phyloP scores from a whole-genome alignment of 176 grass and related monocot genomes.

The Puccinellia tenuiflora region DNA sequence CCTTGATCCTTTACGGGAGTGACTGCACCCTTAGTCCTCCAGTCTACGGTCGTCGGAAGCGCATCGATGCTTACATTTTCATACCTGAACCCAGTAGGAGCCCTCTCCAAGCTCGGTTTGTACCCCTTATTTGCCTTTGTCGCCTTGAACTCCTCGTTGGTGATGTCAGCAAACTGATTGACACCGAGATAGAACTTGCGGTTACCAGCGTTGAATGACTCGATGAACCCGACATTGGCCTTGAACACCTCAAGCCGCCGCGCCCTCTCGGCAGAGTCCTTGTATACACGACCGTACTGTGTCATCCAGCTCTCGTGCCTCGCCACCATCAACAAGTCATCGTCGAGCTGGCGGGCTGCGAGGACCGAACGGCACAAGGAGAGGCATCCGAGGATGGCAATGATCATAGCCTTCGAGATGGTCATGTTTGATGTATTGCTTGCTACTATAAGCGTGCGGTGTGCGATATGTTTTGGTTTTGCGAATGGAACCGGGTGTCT shows the following conservation, averaged over 20 bases:
- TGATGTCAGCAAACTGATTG: neutral
- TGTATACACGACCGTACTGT: neutral
- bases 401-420: neutral
- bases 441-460: neutral
- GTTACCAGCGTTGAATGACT: neutral
- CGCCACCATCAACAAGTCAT: neutral
- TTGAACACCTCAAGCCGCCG: neutral
- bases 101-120: neutral
- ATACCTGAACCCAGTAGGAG: neutral
- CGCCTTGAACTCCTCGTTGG: neutral
- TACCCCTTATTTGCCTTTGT: neutral
- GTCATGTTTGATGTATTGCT: neutral
- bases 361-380: neutral
- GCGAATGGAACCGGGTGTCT: neutral
- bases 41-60: too few species aligned
- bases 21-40: neutral
- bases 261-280: neutral
- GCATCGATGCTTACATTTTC: neutral
- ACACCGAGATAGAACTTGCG: neutral
- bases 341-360: neutral
- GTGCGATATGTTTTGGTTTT: neutral
- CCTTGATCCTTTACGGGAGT: neutral
- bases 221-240: neutral
- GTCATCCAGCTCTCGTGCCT: neutral
- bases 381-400: neutral